Percentiles rank a stretch among this genome's conserved stretches.
These are phyloP conservation scores for Tetrahymena borealis DNA, from an alignment of 73 alveolate genomes.

Conservation along the genomic window DNA sequence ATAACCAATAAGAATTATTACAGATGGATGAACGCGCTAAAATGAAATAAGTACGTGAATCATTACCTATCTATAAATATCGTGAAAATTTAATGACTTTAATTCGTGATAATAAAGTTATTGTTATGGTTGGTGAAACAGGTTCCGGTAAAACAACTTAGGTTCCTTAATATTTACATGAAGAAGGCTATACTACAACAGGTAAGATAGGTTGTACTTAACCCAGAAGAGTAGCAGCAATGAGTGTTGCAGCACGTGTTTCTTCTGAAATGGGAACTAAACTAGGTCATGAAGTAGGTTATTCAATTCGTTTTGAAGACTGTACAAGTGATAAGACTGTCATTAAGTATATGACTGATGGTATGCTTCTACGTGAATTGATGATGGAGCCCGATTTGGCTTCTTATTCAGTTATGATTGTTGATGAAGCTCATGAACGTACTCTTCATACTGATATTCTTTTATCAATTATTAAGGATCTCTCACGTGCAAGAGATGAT, in stretches of 20 bases:
- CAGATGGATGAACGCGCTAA: slow-evolving; percentile 36
- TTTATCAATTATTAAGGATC: slow-evolving; percentile 81
- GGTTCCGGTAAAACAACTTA: slow-evolving; percentile 98
- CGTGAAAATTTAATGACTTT: slow-evolving; percentile 78
- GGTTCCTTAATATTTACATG: slow-evolving; percentile 95
- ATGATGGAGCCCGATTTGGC: slow-evolving; percentile 73
- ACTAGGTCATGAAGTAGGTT: slow-evolving; percentile 99
- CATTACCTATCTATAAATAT: slow-evolving; percentile 81
- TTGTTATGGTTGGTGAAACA: slow-evolving; percentile 95
- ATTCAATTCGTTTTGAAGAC: slow-evolving; percentile 97
- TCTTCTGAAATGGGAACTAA: slow-evolving; percentile 95
- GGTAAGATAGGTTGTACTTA: slow-evolving; percentile 98
- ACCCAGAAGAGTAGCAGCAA: slow-evolving; percentile 99
- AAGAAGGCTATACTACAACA: slow-evolving; percentile 89
- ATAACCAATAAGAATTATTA: slow-evolving; percentile 2
- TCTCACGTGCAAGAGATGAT: slow-evolving; percentile 88
- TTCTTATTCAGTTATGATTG: slow-evolving; percentile 76
- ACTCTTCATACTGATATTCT: slow-evolving; percentile 99
- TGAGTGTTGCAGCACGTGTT: slow-evolving; percentile 99
- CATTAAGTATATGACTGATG: slow-evolving; percentile 99
- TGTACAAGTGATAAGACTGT: slow-evolving; percentile 88
- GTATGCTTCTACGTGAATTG: slow-evolving; percentile 94
- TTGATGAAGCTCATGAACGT: slow-evolving; percentile 99
- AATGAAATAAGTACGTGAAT: slow-evolving; percentile 38
- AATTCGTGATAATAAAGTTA: slow-evolving; percentile 73